phyloP scores from a whole-genome alignment of 2,329 filamentous ascomycete species.

The Claviceps maximensis region DNA sequence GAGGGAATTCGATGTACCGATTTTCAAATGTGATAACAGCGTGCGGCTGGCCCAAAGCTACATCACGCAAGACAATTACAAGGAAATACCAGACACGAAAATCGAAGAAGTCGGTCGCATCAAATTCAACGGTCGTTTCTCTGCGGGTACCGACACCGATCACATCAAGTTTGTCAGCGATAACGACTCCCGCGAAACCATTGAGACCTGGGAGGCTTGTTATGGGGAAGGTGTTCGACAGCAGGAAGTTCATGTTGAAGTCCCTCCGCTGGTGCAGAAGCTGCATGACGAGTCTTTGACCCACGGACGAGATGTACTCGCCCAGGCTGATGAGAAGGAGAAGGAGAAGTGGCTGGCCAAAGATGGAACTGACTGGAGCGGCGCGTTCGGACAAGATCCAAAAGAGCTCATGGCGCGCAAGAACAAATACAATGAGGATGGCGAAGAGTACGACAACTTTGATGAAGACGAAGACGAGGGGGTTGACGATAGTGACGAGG shows the following conservation, averaged over 20 bases:
- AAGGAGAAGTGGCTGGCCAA: constrained; percentile 66
- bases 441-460: constrained; percentile 28
- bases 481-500: constrained; percentile 21
- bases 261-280: constrained; percentile 58
- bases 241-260: constrained; percentile 55
- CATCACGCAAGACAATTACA: constrained; percentile 66
- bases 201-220: constrained; percentile 89
- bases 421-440: constrained; percentile 16
- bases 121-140: constrained; percentile 70
- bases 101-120: constrained; percentile 71
- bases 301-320: constrained; percentile 68
- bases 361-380: constrained; percentile 74
- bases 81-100: constrained; percentile 57
- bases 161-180: constrained; percentile 74
- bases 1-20: constrained; percentile 68
- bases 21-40: constrained; percentile 71
- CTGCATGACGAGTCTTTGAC: constrained; percentile 73
- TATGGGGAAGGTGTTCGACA: constrained; percentile 71
- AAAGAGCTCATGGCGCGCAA: constrained; percentile 29
- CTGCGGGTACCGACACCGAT: constrained; percentile 76
- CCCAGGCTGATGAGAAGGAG: constrained; percentile 56
- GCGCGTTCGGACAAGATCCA: constrained; percentile 72
- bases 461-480: constrained; percentile 19
- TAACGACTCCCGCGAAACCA: constrained; percentile 83
- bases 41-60: constrained; percentile 80